Base-by-base conservation (phyloP, 208 protist genomes). In the Acanthamoeba triangularis region DNA sequence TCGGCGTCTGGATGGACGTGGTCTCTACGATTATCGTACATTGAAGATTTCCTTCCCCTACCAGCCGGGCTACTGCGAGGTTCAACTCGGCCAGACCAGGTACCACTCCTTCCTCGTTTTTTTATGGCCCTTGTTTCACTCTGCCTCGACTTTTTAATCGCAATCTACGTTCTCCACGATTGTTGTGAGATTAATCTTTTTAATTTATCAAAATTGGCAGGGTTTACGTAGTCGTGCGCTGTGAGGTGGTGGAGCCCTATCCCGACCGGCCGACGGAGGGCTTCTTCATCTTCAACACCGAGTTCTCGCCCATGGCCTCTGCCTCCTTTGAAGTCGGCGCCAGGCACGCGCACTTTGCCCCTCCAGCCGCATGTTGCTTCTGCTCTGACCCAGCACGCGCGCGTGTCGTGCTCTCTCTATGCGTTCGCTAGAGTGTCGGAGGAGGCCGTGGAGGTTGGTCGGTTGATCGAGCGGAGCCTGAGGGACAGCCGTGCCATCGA, bases 251-350 rank as follows among this genome's bases (percentile, higher is more conserved):
- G 13, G 98, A 99, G 97, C 99, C 99, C 35, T 97, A 96, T 49
- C 96, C 97, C n/a, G 98, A 99, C 63, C 97, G 98, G 33, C 99
- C 99, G 23, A 99, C 98, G 95, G 99, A 99, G 95, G 99, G 99
- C 28, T 99, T 99, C 95, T 98, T 99, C 78, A 84, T 98, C 35
- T 98, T 99, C 88, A 98, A 98, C 76, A 98, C 98, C 25, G 98
- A 99, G 25, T 97, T 99, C 85, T 97, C 98, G 23, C 98, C 97
- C 54, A 98, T 99, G 88, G 98, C 99, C 35, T 98, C 98, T 82
- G 69, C 95, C 11, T 41, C 44, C 1, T 97, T 96, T 59, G 96
- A 97, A 44, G n/a, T 78, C 1, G 93, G 96, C 18, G 47, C 90
- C 30, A 20, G 67, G 67, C 44, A 76, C 67, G 1, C 8, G 30